These are phyloP conservation scores for Lithospermum erythrorhizon DNA, from an alignment of 257 asterid genomes.

Conservation along the genomic window DNA sequence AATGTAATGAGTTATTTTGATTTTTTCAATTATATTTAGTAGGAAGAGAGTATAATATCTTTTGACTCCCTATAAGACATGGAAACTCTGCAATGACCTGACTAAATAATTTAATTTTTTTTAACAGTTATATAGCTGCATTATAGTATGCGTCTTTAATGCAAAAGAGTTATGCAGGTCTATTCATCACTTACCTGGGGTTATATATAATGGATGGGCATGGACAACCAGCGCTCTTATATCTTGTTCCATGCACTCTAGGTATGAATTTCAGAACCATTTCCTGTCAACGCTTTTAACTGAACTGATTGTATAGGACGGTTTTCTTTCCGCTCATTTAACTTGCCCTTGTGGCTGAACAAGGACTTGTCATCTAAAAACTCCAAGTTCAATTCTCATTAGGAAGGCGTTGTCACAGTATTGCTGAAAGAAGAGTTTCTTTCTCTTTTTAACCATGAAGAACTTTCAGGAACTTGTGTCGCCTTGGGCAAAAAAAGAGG, in stretches of 20 bases:
- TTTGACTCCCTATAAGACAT: too few relatives aligned
- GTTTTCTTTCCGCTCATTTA: too few relatives aligned
- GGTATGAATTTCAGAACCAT: constrained; percentile 32
- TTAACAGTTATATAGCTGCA: neutral
- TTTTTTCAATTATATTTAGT: too few relatives aligned
- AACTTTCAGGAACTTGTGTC: constrained; percentile 51
- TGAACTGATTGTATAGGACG: neutral
- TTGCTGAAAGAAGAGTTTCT: neutral
- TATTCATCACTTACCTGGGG: constrained; percentile 59
- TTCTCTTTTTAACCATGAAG: constrained; percentile 9
- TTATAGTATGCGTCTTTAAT: neutral
- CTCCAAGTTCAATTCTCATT: neutral
- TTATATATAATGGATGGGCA: constrained; percentile 84
- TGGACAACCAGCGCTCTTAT: constrained; percentile 93
- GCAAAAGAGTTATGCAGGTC: constrained; percentile 43
- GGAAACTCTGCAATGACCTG: too few relatives aligned
- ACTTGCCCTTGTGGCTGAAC: too few relatives aligned
- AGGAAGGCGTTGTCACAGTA: neutral
- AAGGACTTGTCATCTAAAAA: too few relatives aligned
- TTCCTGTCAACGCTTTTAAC: neutral
- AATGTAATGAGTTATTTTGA: too few relatives aligned
- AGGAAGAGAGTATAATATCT: too few relatives aligned
- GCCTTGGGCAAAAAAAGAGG: constrained; percentile 58
- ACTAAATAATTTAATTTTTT: too few relatives aligned
- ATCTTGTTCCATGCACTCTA: constrained; percentile 87